Evolutionary conservation across 805 yeast genomes (phyloP), one percentile per base, ranked within the genome.

Genomic region (Metschnikowia lochheadii): DNA sequence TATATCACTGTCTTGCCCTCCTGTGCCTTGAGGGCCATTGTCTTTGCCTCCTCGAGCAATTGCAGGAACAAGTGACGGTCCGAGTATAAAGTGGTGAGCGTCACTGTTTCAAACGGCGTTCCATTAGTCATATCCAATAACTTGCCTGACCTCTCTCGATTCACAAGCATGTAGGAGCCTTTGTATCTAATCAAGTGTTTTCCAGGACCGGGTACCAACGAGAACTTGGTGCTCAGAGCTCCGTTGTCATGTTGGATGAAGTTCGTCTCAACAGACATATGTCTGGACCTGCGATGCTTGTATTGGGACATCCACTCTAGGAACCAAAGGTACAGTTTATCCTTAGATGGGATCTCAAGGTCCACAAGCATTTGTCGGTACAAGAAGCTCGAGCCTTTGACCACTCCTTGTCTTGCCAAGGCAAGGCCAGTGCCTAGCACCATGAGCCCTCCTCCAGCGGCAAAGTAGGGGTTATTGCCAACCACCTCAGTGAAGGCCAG

Each of bases 361-460:
- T 94, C 98, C 26, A 90, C 96, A 31, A 94, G 72, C 73, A 94
- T 66, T 61, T 89, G 91, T 38, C 96, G 79, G 65, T 91, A 89
- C 6, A 88, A 64, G 40, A 94, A 78, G 1, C 82, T 73, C 1
- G 92, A 81, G 1, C 82, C 72, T 46, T 84, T 78, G 40, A 80
- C 73, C 1, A 85, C 67, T 1, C 89, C 89, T 51, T 80, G 83
- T 45, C 96, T 75, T 0, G 89, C 83, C 6, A 89, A 59, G 0
- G 97, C 96, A 33, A 94, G 68, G 0, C 84, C 85, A 0, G 96
- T 90, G n/a, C 99, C 99, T 2, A 94, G 72, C 3, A 91, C 73
- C 99, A 94, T 94, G 38, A 94, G 73, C 0, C 99, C 99, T 60
- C 97, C 97, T 62, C 99, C 99, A 0, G 98, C 99, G 1, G 97